phyloP scores from a whole-genome alignment of 2,329 filamentous ascomycete species.

The Fonsecaea nubica region DNA sequence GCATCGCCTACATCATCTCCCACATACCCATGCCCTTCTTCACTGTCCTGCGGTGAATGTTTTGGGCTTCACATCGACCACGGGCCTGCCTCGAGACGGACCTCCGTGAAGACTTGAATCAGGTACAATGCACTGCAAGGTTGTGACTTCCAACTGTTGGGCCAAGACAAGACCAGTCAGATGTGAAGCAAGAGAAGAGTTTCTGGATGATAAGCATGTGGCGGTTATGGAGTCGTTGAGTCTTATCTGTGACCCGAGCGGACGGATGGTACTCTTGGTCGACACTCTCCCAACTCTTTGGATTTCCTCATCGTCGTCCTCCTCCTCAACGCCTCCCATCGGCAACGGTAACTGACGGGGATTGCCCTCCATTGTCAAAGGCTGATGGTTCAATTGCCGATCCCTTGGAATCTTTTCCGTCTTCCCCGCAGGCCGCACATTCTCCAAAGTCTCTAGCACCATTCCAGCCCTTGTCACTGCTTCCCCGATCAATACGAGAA shows the following conservation, averaged over 20 bases:
- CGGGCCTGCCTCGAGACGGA: neutral
- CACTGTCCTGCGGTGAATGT: neutral
- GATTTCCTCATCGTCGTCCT: neutral
- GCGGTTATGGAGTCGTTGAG: neutral
- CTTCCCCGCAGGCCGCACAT: constrained; percentile 3
- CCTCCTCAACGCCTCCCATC: neutral
- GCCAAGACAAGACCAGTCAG: neutral
- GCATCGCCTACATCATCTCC: neutral
- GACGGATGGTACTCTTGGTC: neutral
- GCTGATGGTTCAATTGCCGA: constrained; percentile 4
- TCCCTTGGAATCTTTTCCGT: neutral
- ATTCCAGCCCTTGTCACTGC: neutral
- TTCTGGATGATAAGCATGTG: neutral
- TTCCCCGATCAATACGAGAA: neutral
- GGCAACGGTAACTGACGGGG: neutral
- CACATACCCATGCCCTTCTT: neutral
- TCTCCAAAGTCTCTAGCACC: constrained; percentile 9
- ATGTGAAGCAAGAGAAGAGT: neutral
- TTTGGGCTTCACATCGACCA: neutral
- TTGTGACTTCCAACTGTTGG: neutral
- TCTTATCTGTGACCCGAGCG: neutral
- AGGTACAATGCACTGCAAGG: neutral
- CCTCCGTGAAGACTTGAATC: neutral
- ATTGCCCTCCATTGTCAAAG: neutral
- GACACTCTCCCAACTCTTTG: neutral